These are phyloP conservation scores for Haematococcus sp. DNA, from an alignment of 139 green algal genomes.

Conservation along the genomic window DNA sequence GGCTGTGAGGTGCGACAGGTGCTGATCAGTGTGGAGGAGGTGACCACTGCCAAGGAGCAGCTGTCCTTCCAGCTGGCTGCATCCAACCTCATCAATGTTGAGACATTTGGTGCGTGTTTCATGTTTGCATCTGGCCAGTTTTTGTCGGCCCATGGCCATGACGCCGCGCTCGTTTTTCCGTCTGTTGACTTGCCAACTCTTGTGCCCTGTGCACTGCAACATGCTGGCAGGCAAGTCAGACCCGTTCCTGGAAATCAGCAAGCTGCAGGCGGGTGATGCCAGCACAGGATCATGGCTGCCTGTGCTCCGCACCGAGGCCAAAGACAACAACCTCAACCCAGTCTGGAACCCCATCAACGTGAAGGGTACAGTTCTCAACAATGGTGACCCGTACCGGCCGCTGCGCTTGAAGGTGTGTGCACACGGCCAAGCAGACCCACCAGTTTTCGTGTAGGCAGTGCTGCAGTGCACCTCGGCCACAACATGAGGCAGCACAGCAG, in stretches of 20 bases:
- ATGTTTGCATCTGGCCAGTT: no score
- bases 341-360: slow-evolving; percentile 31
- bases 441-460: no score
- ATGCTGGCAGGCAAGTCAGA: neutral
- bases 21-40: no score
- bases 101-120: slow-evolving; percentile 6
- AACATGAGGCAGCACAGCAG: no score
- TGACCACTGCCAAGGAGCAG: no score
- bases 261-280: slow-evolving; percentile 1
- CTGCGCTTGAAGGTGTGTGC: slow-evolving; percentile 14
- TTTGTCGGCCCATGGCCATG: no score
- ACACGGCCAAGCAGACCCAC: no score
- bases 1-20: no score
- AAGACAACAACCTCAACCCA: slow-evolving; percentile 40
- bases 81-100: slow-evolving; percentile 15
- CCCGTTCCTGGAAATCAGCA: neutral
- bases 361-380: slow-evolving; percentile 29
- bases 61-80: slow-evolving; percentile 6
- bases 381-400: slow-evolving; percentile 30
- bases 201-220: no score
- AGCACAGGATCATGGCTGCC: slow-evolving; percentile 23
- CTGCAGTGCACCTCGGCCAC: no score
- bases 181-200: no score
- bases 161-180: no score
- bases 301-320: slow-evolving; percentile 29